These are phyloP conservation scores for Colletotrichum liaoningense DNA, from an alignment of 2,329 filamentous ascomycete species.

Conservation along the genomic window DNA sequence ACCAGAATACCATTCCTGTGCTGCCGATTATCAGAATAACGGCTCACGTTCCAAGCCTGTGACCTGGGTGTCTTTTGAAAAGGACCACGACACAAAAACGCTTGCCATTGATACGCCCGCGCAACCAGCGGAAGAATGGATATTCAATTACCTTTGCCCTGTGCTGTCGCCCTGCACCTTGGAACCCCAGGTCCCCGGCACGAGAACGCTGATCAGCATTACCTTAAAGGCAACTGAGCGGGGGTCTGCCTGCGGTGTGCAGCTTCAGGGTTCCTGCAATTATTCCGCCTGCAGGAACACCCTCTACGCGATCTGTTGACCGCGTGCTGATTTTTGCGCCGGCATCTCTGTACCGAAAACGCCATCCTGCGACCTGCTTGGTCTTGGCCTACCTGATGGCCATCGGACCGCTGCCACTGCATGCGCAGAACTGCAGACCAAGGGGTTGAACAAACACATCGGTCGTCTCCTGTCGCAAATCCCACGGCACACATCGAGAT, in stretches of 20 bases:
- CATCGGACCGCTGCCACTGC: background rate
- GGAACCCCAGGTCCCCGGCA: background rate
- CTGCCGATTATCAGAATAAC: background rate
- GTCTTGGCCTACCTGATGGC: slow-evolving; percentile 10
- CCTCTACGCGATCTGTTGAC: slow-evolving; percentile 5
- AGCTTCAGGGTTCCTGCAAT: slow-evolving; percentile 23
- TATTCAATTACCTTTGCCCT: background rate
- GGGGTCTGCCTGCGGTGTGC: slow-evolving; percentile 24
- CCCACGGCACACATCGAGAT: slow-evolving; percentile 11
- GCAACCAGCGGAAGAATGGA: slow-evolving; percentile 9
- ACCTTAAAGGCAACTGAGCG: slow-evolving; percentile 13
- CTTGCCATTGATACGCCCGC: background rate
- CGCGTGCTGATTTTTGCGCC: background rate
- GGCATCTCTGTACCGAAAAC: background rate
- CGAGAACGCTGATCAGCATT: slow-evolving; percentile 25
- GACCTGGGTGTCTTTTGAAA: background rate
- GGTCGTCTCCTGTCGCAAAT: background rate
- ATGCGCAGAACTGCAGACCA: slow-evolving; percentile 9
- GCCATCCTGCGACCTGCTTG: background rate
- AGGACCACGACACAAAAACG: background rate
- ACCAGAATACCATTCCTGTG: slow-evolving; percentile 1
- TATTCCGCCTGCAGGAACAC: slow-evolving; percentile 15
- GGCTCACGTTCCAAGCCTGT: background rate
- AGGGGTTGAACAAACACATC: background rate
- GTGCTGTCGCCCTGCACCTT: slow-evolving; percentile 1